These are phyloP conservation scores for Rhodotorula kratochvilovae DNA, from an alignment of 768 basidiomycete species.

Conservation along the genomic window DNA sequence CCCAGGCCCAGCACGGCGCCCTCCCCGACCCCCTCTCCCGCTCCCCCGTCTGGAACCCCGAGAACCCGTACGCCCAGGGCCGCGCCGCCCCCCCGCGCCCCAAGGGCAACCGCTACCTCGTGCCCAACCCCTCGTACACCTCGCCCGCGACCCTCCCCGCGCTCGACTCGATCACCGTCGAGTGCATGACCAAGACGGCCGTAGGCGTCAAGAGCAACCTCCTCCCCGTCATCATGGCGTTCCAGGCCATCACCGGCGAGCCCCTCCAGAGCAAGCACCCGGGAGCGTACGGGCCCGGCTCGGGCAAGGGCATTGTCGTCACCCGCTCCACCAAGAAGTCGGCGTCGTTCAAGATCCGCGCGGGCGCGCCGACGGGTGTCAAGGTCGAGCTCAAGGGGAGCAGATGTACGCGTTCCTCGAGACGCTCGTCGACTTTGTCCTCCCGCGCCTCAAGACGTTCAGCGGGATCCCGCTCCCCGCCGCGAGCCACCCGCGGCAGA, in stretches of 20 bases:
- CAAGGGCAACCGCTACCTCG: constrained; percentile 62
- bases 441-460: constrained; percentile 91
- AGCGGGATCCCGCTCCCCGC: constrained; percentile 74
- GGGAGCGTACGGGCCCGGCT: constrained; percentile 32
- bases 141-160: constrained; percentile 64
- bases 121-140: constrained; percentile 55
- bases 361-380: constrained; percentile 73
- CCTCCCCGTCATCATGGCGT: constrained; percentile 77
- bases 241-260: constrained; percentile 82
- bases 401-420: constrained; percentile 93
- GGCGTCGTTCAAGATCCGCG: constrained; percentile 73
- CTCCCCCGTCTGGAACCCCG: constrained; percentile 54
- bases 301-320: constrained; percentile 68
- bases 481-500: constrained; percentile 63
- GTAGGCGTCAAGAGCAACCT: constrained; percentile 65
- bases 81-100: constrained; percentile 65
- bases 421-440: constrained; percentile 82
- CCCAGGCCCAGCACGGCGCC: constrained; percentile 55
- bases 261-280: constrained; percentile 49
- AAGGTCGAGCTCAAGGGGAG: constrained; percentile 84
- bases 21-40: constrained; percentile 56
- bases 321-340: constrained; percentile 60
- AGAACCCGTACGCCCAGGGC: constrained; percentile 76
- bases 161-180: constrained; percentile 78
- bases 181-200: constrained; percentile 79